These are phyloP conservation scores for Meira nashicola DNA, from an alignment of 1,284 basidiomycete genomes.

Conservation along the genomic window DNA sequence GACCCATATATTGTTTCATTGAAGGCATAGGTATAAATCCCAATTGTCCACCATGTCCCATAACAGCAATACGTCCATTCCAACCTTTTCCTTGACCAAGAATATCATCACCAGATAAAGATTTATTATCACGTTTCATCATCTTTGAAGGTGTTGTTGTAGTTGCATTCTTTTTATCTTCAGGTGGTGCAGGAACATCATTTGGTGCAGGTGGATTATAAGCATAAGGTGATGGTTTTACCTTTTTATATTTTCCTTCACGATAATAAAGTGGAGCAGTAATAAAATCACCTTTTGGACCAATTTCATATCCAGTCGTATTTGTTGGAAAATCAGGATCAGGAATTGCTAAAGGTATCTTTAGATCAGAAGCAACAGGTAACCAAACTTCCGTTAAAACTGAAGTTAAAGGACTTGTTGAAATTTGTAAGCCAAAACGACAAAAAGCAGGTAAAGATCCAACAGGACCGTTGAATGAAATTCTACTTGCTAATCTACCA, in stretches of 20 bases:
- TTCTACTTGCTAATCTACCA: background rate
- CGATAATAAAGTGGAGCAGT: constrained; percentile 6
- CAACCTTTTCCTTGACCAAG: constrained; percentile 15
- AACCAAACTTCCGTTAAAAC: constrained; percentile 25
- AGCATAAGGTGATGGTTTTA: background rate
- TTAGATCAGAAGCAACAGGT: constrained; percentile 11
- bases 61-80: constrained; percentile 21
- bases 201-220: constrained; percentile 1
- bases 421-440: constrained; percentile 18
- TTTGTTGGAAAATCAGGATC: constrained; percentile 21
- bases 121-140: background rate
- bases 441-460: constrained; percentile 27
- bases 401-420: constrained; percentile 13
- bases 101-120: constrained; percentile 13
- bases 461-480: constrained; percentile 14
- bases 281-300: background rate
- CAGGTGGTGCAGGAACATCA: background rate
- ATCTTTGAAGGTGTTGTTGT: background rate
- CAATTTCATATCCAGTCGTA: constrained; percentile 16
- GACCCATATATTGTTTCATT: constrained; percentile 11
- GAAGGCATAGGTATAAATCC: constrained; percentile 18
- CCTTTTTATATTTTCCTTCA: background rate
- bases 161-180: background rate
- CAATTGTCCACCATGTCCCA: constrained; percentile 21
- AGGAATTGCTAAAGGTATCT: constrained; percentile 13